Evolutionary conservation across 139 green algal genomes (phyloP).

Genomic region (Haematococcus lacustris): DNA sequence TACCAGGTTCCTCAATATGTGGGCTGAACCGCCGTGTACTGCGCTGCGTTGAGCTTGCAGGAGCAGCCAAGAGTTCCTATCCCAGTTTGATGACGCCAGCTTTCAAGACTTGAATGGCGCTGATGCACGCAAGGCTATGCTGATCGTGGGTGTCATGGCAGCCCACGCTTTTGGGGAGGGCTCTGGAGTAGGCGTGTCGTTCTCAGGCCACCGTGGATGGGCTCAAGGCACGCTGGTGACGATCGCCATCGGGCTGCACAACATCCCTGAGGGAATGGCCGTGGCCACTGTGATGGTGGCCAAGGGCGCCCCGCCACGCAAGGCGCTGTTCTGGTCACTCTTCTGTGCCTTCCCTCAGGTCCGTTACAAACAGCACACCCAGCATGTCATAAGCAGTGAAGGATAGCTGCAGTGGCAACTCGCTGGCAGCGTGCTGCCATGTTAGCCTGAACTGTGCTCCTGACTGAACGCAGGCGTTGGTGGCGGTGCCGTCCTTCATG

Average conservation of each 20-base stretch:
- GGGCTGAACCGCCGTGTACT: neutral
- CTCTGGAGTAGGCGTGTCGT: conserved; percentile 85
- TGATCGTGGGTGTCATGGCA: conserved; percentile 95
- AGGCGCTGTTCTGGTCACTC: conserved; percentile 79
- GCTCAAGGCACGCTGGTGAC: conserved; percentile 83
- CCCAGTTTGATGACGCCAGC: conserved; percentile 38
- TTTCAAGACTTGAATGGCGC: conserved; percentile 74
- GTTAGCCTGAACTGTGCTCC: neutral
- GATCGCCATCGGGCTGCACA: conserved; percentile 86
- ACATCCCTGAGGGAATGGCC: conserved; percentile 94
- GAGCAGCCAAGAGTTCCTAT: conserved; percentile 19
- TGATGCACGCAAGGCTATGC: conserved; percentile 71
- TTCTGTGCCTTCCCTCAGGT: conserved; percentile 78
- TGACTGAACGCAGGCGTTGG: conserved; percentile 30
- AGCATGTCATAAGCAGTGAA: too few species aligned
- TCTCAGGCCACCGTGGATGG: conserved; percentile 70
- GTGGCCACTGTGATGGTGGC: conserved; percentile 86
- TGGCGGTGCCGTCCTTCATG: conserved; percentile 87
- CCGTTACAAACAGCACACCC: too few species aligned
- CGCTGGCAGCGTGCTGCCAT: neutral
- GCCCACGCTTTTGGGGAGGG: conserved; percentile 94
- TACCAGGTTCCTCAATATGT: neutral
- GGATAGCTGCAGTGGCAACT: too few species aligned
- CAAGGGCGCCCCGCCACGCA: conserved; percentile 56
- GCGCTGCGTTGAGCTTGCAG: neutral